Evolutionary conservation across 768 basidiomycete genomes (phyloP), one percentile per base, ranked within the genome.

Genomic region (Strobilomyces dryophilus): DNA sequence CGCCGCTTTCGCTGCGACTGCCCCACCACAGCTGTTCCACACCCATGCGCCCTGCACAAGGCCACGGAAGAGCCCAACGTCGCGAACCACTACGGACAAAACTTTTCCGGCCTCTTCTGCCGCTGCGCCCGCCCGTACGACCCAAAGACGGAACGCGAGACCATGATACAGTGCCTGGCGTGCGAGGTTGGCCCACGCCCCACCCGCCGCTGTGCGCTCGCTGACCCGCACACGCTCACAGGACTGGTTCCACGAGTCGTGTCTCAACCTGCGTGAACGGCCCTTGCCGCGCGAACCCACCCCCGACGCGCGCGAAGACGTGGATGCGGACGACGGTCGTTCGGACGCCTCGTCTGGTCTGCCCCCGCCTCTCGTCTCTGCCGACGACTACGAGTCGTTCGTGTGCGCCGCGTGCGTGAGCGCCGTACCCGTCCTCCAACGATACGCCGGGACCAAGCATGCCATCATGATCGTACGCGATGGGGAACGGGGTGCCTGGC

Each of bases 211-310:
- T 17, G 18, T 20, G 27, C 5, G 4, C 26, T 41, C 17, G 9
- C 42, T 66, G 47, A 64, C 45, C 7, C 7, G 26, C 7, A 27
- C 18, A 18, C 14, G 4, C 6, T 41, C 26, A 3, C 39, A 92
- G 89, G 90, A 93, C 63, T 93, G 91, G 91, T 93, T 84, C 68
- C 91, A 93, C 60, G 91, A 93, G 72, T 92, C 89, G 11, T 93
- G 91, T 61, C 82, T 91, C 59, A 86, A 89, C 68, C 76, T 93
- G 40, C 80, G 89, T 54, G 80, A 85, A 65, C 78, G 79, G 20
- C 87, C 86, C 9, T 58, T 70, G 7, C 77, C 77, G 9, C 75
- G 80, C 52, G 76, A 71, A 45, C 55, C 76, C 5, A 65, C 71
- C 1, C 72, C 74, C 9, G 53, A 61, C 35, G n/a, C 32, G 14